Evolutionary conservation across 495 filamentous ascomycete genomes (phyloP).

Genomic region (Aspergillus bertholletiae): DNA sequence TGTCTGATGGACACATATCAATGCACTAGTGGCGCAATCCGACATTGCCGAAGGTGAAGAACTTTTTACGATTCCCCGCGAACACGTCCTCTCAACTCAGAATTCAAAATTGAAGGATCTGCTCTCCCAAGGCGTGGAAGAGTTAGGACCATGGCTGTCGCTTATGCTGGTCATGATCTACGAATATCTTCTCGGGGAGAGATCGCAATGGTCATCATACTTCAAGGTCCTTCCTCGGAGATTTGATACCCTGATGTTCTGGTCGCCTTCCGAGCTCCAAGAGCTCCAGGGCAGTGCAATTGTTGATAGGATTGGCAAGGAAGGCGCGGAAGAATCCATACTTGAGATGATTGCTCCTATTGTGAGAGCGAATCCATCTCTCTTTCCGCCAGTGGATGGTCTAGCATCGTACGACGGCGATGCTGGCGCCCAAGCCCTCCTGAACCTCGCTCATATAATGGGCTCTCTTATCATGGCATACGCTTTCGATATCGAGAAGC

Average conservation of each 20-base stretch:
- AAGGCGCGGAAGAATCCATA: slow-evolving; percentile 68
- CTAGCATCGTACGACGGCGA: slow-evolving; percentile 49
- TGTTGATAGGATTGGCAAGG: slow-evolving; percentile 71
- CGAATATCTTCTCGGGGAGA: slow-evolving; percentile 59
- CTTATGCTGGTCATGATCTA: slow-evolving; percentile 80
- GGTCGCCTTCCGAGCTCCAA: slow-evolving; percentile 65
- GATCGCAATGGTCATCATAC: slow-evolving; percentile 76
- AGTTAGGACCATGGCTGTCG: slow-evolving; percentile 52
- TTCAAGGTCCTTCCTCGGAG: slow-evolving; percentile 71
- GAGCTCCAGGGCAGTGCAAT: slow-evolving; percentile 78
- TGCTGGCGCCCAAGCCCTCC: slow-evolving; percentile 47
- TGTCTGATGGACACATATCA: slow-evolving; percentile 22
- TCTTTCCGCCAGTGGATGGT: slow-evolving; percentile 45
- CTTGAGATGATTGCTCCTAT: slow-evolving; percentile 59
- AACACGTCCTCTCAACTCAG: slow-evolving; percentile 49
- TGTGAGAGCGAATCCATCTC: slow-evolving; percentile 36
- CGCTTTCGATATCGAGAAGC: slow-evolving; percentile 77
- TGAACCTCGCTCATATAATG: slow-evolving; percentile 69
- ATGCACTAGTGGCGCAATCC: slow-evolving; percentile 47
- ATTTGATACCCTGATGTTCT: slow-evolving; percentile 92
- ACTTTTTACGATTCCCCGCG: slow-evolving; percentile 60
- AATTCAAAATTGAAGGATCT: slow-evolving; percentile 46
- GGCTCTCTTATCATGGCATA: slow-evolving; percentile 91
- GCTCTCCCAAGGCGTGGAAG: slow-evolving; percentile 41
- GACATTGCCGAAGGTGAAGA: slow-evolving; percentile 61